phyloP scores from a whole-genome alignment of 306 rosid genomes.

The Abrus precatorius region DNA sequence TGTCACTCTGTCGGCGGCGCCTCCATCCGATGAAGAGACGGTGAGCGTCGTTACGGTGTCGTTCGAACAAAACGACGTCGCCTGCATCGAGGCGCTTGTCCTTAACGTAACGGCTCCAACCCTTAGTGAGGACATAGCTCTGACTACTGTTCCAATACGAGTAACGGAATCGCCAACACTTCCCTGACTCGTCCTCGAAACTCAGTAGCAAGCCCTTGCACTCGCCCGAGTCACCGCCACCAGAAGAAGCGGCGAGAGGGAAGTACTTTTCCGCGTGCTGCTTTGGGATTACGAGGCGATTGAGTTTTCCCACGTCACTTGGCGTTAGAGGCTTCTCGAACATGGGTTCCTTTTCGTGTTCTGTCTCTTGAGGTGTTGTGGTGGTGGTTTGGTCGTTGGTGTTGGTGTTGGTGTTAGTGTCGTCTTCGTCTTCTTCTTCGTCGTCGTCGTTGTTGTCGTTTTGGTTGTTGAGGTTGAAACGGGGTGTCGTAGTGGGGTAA shows the following conservation, averaged over 20 bases:
- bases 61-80: slow-evolving; percentile 79
- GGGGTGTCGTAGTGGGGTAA: not conserved
- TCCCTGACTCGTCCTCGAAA: slow-evolving; percentile 94
- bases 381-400: not conserved
- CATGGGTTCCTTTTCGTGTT: slow-evolving; percentile 69
- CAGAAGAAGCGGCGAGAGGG: slow-evolving; percentile 51
- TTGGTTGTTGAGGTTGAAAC: slow-evolving; percentile 59
- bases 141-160: slow-evolving; percentile 99
- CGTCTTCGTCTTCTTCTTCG: not conserved
- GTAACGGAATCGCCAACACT: slow-evolving; percentile 95
- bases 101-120: slow-evolving; percentile 97
- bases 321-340: slow-evolving; percentile 96
- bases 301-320: slow-evolving; percentile 94
- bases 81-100: slow-evolving; percentile 95
- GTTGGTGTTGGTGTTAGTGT: not conserved
- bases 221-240: slow-evolving; percentile 57
- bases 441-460: slow-evolving; percentile 39
- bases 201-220: slow-evolving; percentile 74
- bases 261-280: slow-evolving; percentile 95
- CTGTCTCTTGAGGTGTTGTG: not conserved
- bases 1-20: slow-evolving; percentile 40
- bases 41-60: slow-evolving; percentile 65
- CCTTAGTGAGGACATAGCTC: slow-evolving; percentile 93
- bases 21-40: slow-evolving; percentile 80
- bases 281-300: slow-evolving; percentile 95